Evolutionary conservation across 371 early-diverging fungal genomes (phyloP).

Genomic region (Coemansia sp.): DNA sequence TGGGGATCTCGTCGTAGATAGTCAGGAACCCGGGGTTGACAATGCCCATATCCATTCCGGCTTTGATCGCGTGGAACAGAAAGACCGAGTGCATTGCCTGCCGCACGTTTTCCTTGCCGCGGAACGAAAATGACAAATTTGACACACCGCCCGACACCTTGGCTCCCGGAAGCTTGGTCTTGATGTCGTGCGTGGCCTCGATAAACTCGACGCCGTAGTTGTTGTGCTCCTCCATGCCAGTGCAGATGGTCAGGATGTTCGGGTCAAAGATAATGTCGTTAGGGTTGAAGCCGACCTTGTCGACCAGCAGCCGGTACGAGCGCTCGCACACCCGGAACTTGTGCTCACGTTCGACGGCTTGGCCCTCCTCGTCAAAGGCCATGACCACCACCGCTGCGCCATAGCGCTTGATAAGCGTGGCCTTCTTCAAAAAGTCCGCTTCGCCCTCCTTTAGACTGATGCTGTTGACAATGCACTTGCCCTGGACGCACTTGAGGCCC

Average conservation of each 20-base stretch:
- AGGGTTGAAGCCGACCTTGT: constrained; percentile 83
- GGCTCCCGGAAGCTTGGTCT: constrained; percentile 77
- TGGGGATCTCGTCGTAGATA: constrained; percentile 91
- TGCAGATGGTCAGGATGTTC: constrained; percentile 92
- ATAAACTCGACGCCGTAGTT: constrained; percentile 94
- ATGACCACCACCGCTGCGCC: constrained; percentile 96
- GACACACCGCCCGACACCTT: constrained; percentile 93
- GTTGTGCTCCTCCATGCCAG: constrained; percentile 95
- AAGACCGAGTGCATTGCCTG: constrained; percentile 96
- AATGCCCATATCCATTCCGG: constrained; percentile 96
- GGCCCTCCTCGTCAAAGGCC: constrained; percentile 95
- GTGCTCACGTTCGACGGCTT: constrained; percentile 79
- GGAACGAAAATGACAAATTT: constrained; percentile 93
- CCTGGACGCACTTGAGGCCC: constrained; percentile 91
- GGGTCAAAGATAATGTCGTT: constrained; percentile 95
- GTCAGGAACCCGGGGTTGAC: constrained; percentile 93
- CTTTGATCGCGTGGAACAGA: constrained; percentile 86
- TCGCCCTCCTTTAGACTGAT: constrained; percentile 94
- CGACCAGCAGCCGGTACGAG: constrained; percentile 82
- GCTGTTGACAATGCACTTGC: constrained; percentile 95
- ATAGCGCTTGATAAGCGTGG: constrained; percentile 78
- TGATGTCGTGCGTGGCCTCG: constrained; percentile 72
- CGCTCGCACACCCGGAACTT: constrained; percentile 89
- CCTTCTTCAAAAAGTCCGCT: constrained; percentile 86
- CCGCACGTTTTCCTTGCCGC: constrained; percentile 87